Evolutionary conservation across 306 rosid genomes (phyloP).

Genomic region (Acacia acuminata): DNA sequence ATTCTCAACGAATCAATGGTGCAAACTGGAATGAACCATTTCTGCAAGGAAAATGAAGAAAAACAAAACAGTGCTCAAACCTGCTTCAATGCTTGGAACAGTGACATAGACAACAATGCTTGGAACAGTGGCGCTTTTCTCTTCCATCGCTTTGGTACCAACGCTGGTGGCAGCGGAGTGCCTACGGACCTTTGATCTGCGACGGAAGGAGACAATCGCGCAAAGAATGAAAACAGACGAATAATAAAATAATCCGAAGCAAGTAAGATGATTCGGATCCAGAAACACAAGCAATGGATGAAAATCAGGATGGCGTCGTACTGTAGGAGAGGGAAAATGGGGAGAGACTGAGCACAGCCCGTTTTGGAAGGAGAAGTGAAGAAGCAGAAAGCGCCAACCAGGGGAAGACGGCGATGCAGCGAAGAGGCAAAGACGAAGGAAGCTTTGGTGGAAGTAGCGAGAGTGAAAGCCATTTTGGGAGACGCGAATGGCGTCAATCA

Average conservation of each 20-base stretch:
- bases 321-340: conserved; percentile 47
- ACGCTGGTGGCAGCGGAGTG: conserved; percentile 34
- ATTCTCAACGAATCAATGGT: background rate
- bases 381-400: conserved; percentile 78
- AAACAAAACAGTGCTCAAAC: conserved; percentile 28
- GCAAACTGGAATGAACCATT: background rate
- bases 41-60: background rate
- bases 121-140: conserved; percentile 61
- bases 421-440: conserved; percentile 36
- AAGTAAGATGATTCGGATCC: background rate
- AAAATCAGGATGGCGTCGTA: conserved; percentile 4
- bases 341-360: conserved; percentile 56
- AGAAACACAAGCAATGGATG: background rate
- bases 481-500: background rate
- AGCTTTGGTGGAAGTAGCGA: background rate
- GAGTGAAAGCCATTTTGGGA: conserved; percentile 57
- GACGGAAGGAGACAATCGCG: conserved; percentile 9
- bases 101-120: conserved; percentile 95
- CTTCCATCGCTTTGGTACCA: conserved; percentile 61
- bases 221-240: background rate
- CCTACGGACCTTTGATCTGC: conserved; percentile 63
- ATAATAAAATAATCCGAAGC: background rate
- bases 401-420: conserved; percentile 76
- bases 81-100: conserved; percentile 89
- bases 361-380: conserved; percentile 57